These are phyloP conservation scores for Myriosclerotinia curreyana DNA, from an alignment of 2,329 filamentous ascomycete genomes.

Conservation along the genomic window DNA sequence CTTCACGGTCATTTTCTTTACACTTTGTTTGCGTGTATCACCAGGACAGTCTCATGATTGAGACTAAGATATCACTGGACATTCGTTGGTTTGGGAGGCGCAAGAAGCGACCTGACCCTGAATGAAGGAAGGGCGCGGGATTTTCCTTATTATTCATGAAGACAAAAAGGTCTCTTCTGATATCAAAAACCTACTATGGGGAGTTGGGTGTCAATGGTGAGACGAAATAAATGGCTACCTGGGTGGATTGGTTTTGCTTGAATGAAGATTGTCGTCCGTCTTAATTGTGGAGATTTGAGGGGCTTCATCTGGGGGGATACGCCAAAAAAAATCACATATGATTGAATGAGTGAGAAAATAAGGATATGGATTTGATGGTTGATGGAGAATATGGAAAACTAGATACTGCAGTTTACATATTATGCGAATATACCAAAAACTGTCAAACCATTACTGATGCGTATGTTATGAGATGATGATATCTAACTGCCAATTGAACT, in stretches of 20 bases:
- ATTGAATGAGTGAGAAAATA: slow-evolving; percentile 3
- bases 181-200: slow-evolving; percentile 1
- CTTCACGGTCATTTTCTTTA: slow-evolving; percentile 27
- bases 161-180: slow-evolving; percentile 5
- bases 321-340: background rate
- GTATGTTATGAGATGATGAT: background rate
- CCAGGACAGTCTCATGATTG: slow-evolving; percentile 28
- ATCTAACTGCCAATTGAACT: background rate
- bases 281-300: background rate
- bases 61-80: slow-evolving; percentile 24
- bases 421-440: background rate
- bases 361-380: slow-evolving; percentile 15
- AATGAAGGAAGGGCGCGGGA: background rate
- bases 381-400: background rate
- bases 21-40: slow-evolving; percentile 32
- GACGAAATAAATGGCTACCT: slow-evolving; percentile 13
- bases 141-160: background rate
- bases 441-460: background rate
- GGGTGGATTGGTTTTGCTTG: slow-evolving; percentile 1
- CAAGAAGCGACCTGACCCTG: background rate
- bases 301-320: background rate
- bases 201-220: slow-evolving; percentile 14
- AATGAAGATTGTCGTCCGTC: slow-evolving; percentile 7
- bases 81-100: slow-evolving; percentile 23
- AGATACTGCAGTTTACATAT: background rate